Conservation (phyloP, 2,329 filamentous ascomycete species). For the Tolypocladium ovalisporum region DNA sequence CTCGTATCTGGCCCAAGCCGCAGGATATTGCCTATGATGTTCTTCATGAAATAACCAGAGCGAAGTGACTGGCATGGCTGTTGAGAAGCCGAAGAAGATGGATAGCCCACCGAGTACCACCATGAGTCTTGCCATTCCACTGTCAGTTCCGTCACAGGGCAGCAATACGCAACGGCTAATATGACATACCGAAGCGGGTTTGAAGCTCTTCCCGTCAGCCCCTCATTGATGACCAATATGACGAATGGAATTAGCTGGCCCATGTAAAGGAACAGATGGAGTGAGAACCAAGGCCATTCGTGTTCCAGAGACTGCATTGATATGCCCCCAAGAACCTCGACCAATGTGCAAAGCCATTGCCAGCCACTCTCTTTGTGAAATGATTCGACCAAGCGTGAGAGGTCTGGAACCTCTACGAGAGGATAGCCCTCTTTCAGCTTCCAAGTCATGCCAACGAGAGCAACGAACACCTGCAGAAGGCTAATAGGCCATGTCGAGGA, state of each 20-base stretch:
- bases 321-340: neutral
- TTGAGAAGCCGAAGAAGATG: conserved; percentile 1
- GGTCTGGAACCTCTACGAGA: neutral
- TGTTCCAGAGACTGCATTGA: neutral
- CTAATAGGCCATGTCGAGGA: neutral
- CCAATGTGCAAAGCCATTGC: neutral
- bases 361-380: neutral
- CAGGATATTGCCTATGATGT: neutral
- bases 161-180: no score
- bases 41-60: neutral
- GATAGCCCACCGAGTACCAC: neutral
- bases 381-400: neutral
- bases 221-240: conserved; percentile 1
- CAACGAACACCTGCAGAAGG: conserved; percentile 3
- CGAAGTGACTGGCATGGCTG: conserved; percentile 2
- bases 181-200: neutral
- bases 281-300: conserved; percentile 6
- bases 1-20: neutral
- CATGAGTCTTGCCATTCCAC: neutral
- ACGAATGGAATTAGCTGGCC: conserved; percentile 3
- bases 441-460: conserved; percentile 1
- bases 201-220: neutral
- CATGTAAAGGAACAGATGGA: conserved; percentile 6
- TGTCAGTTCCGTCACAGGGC: neutral
- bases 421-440: conserved; percentile 3